Evolutionary conservation across 2,329 filamentous ascomycete species (phyloP).

Genomic region (Verticillium nonalfalfae): DNA sequence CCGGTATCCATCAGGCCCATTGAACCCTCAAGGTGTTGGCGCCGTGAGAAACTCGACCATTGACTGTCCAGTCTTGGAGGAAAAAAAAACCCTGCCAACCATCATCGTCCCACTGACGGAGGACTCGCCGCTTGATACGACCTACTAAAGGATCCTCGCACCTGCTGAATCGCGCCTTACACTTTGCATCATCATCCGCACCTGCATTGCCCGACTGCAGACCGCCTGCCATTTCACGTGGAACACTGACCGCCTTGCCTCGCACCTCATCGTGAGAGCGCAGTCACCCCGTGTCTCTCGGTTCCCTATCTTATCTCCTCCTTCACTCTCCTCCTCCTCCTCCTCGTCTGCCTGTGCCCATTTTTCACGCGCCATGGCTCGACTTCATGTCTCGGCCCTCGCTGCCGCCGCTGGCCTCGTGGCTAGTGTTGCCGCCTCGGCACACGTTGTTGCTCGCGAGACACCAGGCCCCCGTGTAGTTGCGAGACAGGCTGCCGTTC

Average conservation of each 20-base stretch:
- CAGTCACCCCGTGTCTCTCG: background rate
- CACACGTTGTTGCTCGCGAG: slow-evolving; percentile 6
- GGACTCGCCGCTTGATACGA: background rate
- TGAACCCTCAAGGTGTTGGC: background rate
- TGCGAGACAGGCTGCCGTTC: slow-evolving; percentile 23
- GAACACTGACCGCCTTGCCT: background rate
- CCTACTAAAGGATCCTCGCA: background rate
- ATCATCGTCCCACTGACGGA: background rate
- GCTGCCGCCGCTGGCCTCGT: background rate
- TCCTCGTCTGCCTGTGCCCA: no score
- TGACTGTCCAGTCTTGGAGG: background rate
- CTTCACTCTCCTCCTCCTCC: background rate
- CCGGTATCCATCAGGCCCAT: background rate
- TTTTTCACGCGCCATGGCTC: background rate
- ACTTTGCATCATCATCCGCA: background rate
- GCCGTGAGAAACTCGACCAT: background rate
- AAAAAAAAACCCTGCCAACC: background rate
- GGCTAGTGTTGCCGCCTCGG: background rate
- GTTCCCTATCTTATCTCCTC: background rate
- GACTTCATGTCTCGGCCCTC: background rate
- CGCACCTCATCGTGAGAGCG: background rate
- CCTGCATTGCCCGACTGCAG: background rate
- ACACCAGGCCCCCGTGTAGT: slow-evolving; percentile 8
- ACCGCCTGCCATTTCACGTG: background rate
- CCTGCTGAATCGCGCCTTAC: background rate